phyloP scores from a whole-genome alignment of 306 rosid genomes.

The Cercis canadensis region DNA sequence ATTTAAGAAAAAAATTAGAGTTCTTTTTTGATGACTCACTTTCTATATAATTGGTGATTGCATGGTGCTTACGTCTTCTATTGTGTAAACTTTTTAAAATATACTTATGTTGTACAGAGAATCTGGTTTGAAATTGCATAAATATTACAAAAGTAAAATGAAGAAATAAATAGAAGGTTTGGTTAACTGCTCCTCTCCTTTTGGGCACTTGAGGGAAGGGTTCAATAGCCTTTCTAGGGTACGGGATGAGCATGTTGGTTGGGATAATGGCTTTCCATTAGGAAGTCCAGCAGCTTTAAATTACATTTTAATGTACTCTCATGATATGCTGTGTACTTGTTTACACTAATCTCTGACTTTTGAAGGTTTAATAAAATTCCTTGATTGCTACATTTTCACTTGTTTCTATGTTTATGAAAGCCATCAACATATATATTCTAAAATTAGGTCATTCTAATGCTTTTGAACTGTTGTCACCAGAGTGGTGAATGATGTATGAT shows the following conservation, averaged over 20 bases:
- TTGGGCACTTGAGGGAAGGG: neutral
- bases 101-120: neutral
- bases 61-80: neutral
- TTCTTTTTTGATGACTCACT: too few relatives aligned
- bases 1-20: too few relatives aligned
- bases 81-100: too few relatives aligned
- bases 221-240: neutral
- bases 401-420: slow-evolving; percentile 33
- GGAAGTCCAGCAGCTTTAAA: neutral
- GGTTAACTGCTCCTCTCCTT: neutral
- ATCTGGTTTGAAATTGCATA: neutral
- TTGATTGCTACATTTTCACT: neutral
- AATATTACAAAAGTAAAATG: neutral
- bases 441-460: slow-evolving; percentile 15
- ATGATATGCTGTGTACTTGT: neutral
- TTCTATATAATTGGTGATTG: neutral
- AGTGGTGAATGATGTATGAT: slow-evolving; percentile 19
- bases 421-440: slow-evolving; percentile 9
- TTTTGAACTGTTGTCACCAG: slow-evolving; percentile 23
- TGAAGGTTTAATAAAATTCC: slow-evolving; percentile 10
- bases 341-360: slow-evolving; percentile 5
- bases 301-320: neutral
- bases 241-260: neutral
- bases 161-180: neutral
- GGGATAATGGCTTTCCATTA: neutral